A percentile compares a stretch with the other conserved stretches of the same genome.
Evolutionary conservation across 2,329 filamentous ascomycete genomes (phyloP).

Genomic region (Juglanconis sp.): DNA sequence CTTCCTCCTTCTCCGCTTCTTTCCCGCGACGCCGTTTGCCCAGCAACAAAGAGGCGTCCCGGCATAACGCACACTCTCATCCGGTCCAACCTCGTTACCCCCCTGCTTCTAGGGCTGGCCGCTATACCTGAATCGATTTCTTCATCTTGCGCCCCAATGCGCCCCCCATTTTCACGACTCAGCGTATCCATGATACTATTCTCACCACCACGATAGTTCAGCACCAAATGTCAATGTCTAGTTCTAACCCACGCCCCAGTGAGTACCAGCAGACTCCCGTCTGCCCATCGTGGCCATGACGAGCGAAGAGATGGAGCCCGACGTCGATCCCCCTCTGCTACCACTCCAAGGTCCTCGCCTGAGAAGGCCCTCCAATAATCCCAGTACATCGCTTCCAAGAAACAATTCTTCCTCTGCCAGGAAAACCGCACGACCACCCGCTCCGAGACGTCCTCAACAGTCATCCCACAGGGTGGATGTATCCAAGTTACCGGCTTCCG

Average conservation of each 20-base stretch:
- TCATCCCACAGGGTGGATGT: constrained; percentile 5
- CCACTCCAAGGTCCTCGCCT: constrained; percentile 14
- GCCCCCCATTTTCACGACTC: constrained; percentile 2
- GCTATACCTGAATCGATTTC: background rate
- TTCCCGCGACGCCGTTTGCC: no score
- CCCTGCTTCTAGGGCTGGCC: background rate
- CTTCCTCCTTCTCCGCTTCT: no score
- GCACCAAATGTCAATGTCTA: constrained; percentile 1
- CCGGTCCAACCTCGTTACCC: background rate
- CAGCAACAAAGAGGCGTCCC: no score
- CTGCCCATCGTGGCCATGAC: constrained; percentile 17
- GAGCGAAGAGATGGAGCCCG: constrained; percentile 19
- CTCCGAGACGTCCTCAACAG: constrained; percentile 4
- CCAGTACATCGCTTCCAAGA: background rate
- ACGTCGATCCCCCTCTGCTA: constrained; percentile 16
- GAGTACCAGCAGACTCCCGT: constrained; percentile 18
- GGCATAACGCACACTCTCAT: no score
- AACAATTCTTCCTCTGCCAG: background rate
- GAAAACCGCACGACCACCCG: background rate
- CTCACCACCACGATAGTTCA: background rate
- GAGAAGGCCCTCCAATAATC: background rate
- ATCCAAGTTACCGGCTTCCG: constrained; percentile 7
- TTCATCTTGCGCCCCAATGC: constrained; percentile 1
- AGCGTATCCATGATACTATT: background rate
- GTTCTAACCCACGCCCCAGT: constrained; percentile 13